Percentiles rank a stretch among this genome's conserved stretches.
These are phyloP conservation scores for Globisporangium solare DNA, from an alignment of 352 stramenopile genomes.

Conservation along the genomic window DNA sequence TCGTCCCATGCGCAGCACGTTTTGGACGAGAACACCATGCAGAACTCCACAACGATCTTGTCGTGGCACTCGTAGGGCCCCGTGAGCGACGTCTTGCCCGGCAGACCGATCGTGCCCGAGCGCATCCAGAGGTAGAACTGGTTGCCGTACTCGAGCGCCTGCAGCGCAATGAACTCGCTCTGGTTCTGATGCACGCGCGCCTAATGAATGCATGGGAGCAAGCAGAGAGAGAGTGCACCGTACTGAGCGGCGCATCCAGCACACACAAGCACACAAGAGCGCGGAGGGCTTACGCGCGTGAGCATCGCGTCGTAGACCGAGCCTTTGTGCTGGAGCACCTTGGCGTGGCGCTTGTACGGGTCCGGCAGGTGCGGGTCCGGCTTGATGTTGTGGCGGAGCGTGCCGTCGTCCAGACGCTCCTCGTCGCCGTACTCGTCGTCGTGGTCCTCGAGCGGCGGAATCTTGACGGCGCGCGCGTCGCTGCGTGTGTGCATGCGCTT, in stretches of 20 bases:
- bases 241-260: constrained; percentile 11
- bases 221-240: too few species aligned
- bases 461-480: constrained; percentile 28
- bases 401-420: constrained; percentile 10
- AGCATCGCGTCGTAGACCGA: constrained; percentile 62
- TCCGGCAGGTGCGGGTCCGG: constrained; percentile 50
- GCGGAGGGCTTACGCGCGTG: constrained; percentile 31
- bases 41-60: constrained; percentile 46
- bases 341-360: constrained; percentile 31
- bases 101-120: constrained; percentile 36
- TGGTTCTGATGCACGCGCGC: constrained; percentile 53
- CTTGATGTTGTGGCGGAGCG: constrained; percentile 24
- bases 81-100: constrained; percentile 37
- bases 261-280: background rate
- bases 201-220: constrained; percentile 14
- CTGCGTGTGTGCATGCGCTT: constrained; percentile 38
- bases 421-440: constrained; percentile 14
- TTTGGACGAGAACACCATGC: constrained; percentile 37
- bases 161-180: constrained; percentile 63
- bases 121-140: constrained; percentile 57
- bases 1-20: constrained; percentile 56
- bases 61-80: constrained; percentile 30
- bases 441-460: constrained; percentile 26
- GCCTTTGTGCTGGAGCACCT: constrained; percentile 31
- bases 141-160: constrained; percentile 42